Conservation (phyloP, 352 stramenopile genomes). For the Phytophthora melonis region DNA sequence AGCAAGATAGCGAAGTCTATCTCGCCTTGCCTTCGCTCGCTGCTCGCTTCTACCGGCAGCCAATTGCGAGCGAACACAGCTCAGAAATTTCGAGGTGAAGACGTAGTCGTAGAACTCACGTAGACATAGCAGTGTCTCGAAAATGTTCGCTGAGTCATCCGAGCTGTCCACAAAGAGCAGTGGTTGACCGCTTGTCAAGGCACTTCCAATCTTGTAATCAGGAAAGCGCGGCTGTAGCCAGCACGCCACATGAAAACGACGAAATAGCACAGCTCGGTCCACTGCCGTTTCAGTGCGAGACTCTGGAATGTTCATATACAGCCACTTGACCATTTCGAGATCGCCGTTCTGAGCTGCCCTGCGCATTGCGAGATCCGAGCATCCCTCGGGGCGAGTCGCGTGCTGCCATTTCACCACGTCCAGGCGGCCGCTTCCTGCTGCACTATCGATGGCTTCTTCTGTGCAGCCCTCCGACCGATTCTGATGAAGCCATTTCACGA, state of each 20-base stretch:
- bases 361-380: background rate
- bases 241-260: background rate
- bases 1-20: too few species aligned
- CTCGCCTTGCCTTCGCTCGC: too few species aligned
- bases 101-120: background rate
- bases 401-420: background rate
- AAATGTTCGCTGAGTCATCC: background rate
- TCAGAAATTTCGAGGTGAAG: background rate
- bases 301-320: background rate
- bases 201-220: background rate
- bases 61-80: too few species aligned
- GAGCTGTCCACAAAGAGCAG: too few species aligned
- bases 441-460: background rate
- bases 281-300: background rate
- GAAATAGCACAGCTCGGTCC: background rate
- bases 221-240: background rate
- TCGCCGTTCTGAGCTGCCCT: background rate
- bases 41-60: too few species aligned
- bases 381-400: background rate
- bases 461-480: background rate
- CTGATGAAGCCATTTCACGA: background rate
- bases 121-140: background rate
- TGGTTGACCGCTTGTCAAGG: too few species aligned
- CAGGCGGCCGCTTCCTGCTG: background rate
- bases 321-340: background rate